phyloP scores from a whole-genome alignment of 257 asterid species.

The Solanum chiquidenum region DNA sequence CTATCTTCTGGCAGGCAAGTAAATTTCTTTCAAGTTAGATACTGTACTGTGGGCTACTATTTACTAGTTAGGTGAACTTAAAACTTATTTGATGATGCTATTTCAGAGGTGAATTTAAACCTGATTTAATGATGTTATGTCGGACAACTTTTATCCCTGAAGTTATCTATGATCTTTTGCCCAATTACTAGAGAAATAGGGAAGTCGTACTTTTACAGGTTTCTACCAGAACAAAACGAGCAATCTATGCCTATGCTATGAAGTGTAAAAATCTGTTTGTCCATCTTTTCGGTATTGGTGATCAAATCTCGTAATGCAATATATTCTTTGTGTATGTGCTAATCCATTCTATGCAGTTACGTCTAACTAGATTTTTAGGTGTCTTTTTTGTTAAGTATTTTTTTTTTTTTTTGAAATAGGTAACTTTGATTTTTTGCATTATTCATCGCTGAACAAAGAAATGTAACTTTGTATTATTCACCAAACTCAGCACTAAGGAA shows the following conservation, averaged over 20 bases:
- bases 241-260: neutral
- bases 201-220: neutral
- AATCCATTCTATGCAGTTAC: neutral
- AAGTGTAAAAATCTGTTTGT: neutral
- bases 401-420: neutral
- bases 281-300: neutral
- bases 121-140: neutral
- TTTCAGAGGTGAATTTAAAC: neutral
- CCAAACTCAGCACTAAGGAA: neutral
- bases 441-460: neutral
- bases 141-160: neutral
- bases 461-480: neutral
- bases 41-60: neutral
- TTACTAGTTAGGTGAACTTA: neutral
- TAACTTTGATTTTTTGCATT: neutral
- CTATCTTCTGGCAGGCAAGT: slow-evolving; percentile 71
- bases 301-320: neutral
- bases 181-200: neutral
- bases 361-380: neutral
- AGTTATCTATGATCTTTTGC: neutral
- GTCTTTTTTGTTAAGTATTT: neutral
- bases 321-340: neutral
- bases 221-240: neutral
- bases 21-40: slow-evolving; percentile 4
- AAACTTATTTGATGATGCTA: neutral